These are phyloP conservation scores for Chenopodium album DNA, from an alignment of 148 eudicot genomes.

Conservation along the genomic window DNA sequence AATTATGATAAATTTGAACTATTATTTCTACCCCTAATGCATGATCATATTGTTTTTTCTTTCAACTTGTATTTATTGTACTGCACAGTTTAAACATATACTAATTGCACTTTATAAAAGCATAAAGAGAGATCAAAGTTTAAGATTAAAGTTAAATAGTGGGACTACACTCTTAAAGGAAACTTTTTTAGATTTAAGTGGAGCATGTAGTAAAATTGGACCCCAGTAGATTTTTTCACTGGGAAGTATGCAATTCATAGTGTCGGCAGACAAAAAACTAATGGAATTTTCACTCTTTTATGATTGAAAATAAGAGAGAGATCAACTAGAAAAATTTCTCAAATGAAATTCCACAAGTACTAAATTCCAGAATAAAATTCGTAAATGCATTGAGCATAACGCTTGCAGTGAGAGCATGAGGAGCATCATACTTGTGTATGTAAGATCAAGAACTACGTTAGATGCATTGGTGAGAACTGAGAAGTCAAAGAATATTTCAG, in stretches of 20 bases:
- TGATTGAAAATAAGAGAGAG: neutral
- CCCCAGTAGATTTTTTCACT: neutral
- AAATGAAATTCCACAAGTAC: no score
- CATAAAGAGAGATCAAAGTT: neutral
- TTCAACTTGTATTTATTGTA: no score
- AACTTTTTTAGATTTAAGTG: slow-evolving; percentile 4
- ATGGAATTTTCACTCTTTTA: neutral
- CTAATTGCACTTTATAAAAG: neutral
- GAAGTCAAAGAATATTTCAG: no score
- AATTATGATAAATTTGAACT: no score
- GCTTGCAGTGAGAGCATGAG: no score
- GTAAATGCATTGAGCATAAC: no score
- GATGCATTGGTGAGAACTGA: no score
- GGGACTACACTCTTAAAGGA: slow-evolving; percentile 1
- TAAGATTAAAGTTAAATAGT: neutral
- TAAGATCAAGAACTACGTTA: no score
- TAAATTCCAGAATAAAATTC: no score
- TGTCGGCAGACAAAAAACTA: slow-evolving; percentile 23
- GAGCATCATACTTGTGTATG: no score
- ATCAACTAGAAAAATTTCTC: no score
- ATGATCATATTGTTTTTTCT: neutral
- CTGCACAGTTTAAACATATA: neutral
- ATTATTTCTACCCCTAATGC: neutral
- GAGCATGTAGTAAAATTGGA: neutral
- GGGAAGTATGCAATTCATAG: neutral